Evolutionary conservation across 768 basidiomycete genomes (phyloP).

Genomic region (Paxillus ammoniavirescens): DNA sequence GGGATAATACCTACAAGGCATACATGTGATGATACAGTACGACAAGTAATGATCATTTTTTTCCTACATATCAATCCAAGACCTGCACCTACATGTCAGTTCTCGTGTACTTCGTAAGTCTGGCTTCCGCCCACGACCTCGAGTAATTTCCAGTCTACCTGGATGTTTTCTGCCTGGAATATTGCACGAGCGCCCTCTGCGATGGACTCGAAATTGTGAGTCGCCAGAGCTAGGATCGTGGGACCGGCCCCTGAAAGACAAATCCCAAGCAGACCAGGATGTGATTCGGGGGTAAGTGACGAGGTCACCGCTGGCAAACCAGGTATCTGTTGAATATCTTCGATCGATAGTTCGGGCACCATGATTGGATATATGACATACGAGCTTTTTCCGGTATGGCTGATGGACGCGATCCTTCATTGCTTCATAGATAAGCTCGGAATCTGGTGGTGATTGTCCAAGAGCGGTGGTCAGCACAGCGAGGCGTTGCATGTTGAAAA

Average conservation of each 20-base stretch:
- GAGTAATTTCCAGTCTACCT: slow-evolving; percentile 90
- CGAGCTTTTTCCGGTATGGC: slow-evolving; percentile 87
- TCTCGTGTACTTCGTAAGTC: slow-evolving; percentile 13
- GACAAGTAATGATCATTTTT: slow-evolving; percentile 16
- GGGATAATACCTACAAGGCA: slow-evolving; percentile 25
- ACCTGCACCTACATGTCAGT: slow-evolving; percentile 9
- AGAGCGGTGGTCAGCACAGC: slow-evolving; percentile 96
- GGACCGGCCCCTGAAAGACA: slow-evolving; percentile 98
- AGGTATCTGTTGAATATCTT: slow-evolving; percentile 65
- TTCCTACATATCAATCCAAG: not conserved
- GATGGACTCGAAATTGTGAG: slow-evolving; percentile 77
- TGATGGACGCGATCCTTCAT: slow-evolving; percentile 99
- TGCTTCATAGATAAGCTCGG: slow-evolving; percentile 96
- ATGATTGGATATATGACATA: slow-evolving; percentile 36
- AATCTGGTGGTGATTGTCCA: slow-evolving; percentile 85
- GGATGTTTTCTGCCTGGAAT: slow-evolving; percentile 67
- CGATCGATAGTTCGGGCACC: not conserved
- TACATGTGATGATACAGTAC: slow-evolving; percentile 15
- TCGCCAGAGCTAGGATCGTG: slow-evolving; percentile 94
- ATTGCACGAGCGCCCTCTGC: slow-evolving; percentile 77
- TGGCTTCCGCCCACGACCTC: slow-evolving; percentile 54
- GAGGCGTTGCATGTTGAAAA: slow-evolving; percentile 95
- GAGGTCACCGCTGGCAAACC: slow-evolving; percentile 93
- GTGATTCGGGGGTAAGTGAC: slow-evolving; percentile 79
- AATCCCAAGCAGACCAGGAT: slow-evolving; percentile 94